Percentiles rank a stretch among this genome's conserved stretches.
phyloP scores from a whole-genome alignment of 192 early-diverging fungal species.

The Thamnidium elegans region DNA sequence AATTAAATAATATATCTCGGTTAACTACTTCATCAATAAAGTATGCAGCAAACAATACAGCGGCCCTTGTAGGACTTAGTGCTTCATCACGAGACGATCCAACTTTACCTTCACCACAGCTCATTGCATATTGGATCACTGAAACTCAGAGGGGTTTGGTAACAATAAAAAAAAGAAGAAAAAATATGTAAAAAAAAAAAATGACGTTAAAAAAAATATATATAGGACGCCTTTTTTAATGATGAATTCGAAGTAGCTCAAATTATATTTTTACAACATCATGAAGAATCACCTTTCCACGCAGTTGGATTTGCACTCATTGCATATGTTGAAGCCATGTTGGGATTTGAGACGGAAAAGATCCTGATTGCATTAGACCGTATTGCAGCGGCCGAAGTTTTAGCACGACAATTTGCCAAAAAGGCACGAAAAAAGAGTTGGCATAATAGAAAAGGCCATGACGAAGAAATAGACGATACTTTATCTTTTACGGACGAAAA shows the following conservation, averaged over 20 bases:
- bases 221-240: slow-evolving; percentile 37
- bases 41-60: slow-evolving; percentile 12
- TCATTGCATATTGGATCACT: slow-evolving; percentile 4
- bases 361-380: slow-evolving; percentile 31
- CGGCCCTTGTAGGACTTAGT: background rate
- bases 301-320: slow-evolving; percentile 38
- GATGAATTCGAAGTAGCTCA: slow-evolving; percentile 35
- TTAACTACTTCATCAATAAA: slow-evolving; percentile 13
- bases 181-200: background rate
- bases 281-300: slow-evolving; percentile 35
- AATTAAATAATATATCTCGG: slow-evolving; percentile 16
- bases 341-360: slow-evolving; percentile 28
- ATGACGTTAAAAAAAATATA: background rate
- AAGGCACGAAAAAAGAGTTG: slow-evolving; percentile 1
- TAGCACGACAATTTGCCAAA: slow-evolving; percentile 19
- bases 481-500: background rate
- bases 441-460: background rate
- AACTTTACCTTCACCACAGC: background rate
- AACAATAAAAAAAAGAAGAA: background rate
- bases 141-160: slow-evolving; percentile 22
- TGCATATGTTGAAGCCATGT: slow-evolving; percentile 40
- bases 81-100: slow-evolving; percentile 5
- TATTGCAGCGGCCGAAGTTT: slow-evolving; percentile 21
- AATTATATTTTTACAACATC: slow-evolving; percentile 27
- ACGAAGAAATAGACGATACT: background rate